Base-by-base conservation (phyloP, 1,139 yeast species). In the Scheffersomyces titani region DNA sequence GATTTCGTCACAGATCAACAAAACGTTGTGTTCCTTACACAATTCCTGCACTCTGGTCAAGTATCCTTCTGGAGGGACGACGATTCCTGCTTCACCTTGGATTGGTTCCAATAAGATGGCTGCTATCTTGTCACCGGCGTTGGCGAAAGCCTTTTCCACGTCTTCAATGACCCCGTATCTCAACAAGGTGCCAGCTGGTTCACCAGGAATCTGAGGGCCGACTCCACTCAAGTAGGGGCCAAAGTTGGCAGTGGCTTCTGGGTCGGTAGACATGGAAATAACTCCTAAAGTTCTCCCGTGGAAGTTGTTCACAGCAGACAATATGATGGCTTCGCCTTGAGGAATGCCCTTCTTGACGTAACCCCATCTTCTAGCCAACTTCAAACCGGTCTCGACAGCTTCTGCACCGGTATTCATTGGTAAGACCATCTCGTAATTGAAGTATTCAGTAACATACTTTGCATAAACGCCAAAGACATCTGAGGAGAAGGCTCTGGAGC, bases 361-460 rank as follows among this genome's bases (percentile, higher is more conserved):
- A 57, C 98, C 98, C 98, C 98, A 93, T 79, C 94, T 87, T 83
- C 99, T 87, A 54, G 98, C 98, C 64, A 93, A 80, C 76, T 93
- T 93, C 72, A 94, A 81, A 47, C 90, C 97, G 51, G 98, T 92
- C 77, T 93, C 99, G 52, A 93, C 99, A 13, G 99, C 99, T 76
- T 93, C 98, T 36, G 98, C 98, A 70, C 99, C 99, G 9, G 98
- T 93, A 80, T 93, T 93, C 98, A 93, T 93, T 64, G 99, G 99
- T 72, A 93, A 81, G 7, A 93, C 94, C 90, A 87, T 88, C 69
- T 93, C 99, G 74, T 91, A 93, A 70, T 88, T 84, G 78, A 94
- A 93, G 72, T 78, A 93, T 72, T 92, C 96, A 56, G 98, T 92
- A 60, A 92, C 81, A 70, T 85, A 94, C 74, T 92, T 91, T 65